A percentile compares a stretch with the other conserved stretches of the same genome.
Evolutionary conservation across 352 stramenopile species (phyloP).

Genomic region (Phytophthora pisi): DNA sequence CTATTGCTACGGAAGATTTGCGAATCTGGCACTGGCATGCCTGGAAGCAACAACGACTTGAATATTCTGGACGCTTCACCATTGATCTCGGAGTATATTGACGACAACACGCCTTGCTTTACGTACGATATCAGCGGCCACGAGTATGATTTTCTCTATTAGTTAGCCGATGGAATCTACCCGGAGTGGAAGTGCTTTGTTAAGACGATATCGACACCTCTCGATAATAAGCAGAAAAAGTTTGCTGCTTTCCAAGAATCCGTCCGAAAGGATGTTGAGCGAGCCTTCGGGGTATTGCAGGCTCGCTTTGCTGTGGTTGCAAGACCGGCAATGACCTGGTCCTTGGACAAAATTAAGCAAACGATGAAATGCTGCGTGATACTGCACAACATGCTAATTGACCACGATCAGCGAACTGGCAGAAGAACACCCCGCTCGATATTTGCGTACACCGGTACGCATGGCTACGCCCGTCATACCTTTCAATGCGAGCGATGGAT

Average conservation of each 20-base stretch:
- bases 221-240: neutral
- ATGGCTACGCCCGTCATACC: neutral
- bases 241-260: neutral
- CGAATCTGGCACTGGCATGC: conserved; percentile 20
- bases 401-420: neutral
- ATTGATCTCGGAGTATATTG: neutral
- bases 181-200: neutral
- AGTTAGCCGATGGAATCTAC: too few species aligned
- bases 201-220: neutral
- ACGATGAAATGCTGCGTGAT: neutral
- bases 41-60: conserved; percentile 7
- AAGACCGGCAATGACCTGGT: neutral
- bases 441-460: neutral
- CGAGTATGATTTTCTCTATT: neutral
- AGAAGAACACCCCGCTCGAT: neutral
- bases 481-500: neutral
- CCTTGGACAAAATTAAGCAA: neutral
- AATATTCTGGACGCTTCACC: conserved; percentile 11
- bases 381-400: conserved; percentile 8
- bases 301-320: conserved; percentile 4
- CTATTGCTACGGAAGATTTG: conserved; percentile 3
- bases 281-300: neutral
- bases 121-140: neutral
- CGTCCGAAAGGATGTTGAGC: conserved; percentile 2
- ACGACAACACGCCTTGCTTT: neutral